Base-by-base conservation (phyloP, 495 filamentous ascomycete species). In the Aspergillus bertholletiae region DNA sequence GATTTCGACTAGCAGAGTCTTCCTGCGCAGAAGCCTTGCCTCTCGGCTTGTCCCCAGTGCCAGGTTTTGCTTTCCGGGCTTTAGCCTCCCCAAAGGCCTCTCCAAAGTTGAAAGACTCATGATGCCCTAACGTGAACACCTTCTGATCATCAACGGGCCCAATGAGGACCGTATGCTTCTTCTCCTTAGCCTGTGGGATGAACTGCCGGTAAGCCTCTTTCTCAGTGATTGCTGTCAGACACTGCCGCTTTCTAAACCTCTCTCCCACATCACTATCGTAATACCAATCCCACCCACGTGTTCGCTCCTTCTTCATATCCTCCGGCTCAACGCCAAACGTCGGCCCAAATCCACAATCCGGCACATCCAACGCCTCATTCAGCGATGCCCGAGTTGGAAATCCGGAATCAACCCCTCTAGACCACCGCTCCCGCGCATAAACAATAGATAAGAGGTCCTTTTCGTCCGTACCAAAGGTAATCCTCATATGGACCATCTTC, bases 201-300 rank as follows among this genome's bases (percentile, higher is more conserved):
- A 83, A 84, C 6, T 51, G 52, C 15, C 54, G 61, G 12, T 56
- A 59, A 22, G 65, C 63, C 28, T 63, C 48, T 2, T 52, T 57
- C 27, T 74, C 71, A 11, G 67, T 59, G 6, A 72, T 61, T 9
- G 49, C 63, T 23, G 65, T 44, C n/a, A 64, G 7, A 20, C 50
- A 61, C 59, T 77, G 84, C 37, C 57, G 65, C 32, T 67, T 59
- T 6, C 60, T 66, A 32, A 83, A 80, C 8, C 22, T 46, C 13
- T 61, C 59, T 34, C 70, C 68, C 18, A 69, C 66, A 20, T 70
- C 68, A 22, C 70, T 49, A 13, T 70, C 62, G 50, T 77, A 71
- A 53, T 82, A 87, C 84, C 82, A 86, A 51, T 76, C 68, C 79
- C 80, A 83, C n/a, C 72, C 74, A 13, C 57, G 55, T 0, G 71